These are phyloP conservation scores for Didymella keratinophila DNA, from an alignment of 2,329 filamentous ascomycete genomes.

Conservation along the genomic window DNA sequence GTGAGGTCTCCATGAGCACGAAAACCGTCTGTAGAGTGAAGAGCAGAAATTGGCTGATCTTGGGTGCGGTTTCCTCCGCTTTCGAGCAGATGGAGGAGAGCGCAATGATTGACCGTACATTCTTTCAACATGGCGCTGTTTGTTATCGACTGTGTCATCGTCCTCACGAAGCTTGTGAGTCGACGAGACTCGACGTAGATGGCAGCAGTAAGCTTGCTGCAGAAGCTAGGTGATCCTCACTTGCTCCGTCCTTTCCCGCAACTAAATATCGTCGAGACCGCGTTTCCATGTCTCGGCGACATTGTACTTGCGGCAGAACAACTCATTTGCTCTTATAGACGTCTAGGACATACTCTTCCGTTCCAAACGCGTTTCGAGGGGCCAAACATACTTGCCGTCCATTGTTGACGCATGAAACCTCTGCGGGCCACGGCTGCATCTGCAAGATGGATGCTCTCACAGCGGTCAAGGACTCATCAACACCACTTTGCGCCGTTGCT, in stretches of 20 bases:
- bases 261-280: constrained; percentile 26
- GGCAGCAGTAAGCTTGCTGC: constrained; percentile 7
- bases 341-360: constrained; percentile 18
- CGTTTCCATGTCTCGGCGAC: constrained; percentile 23
- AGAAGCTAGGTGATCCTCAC: constrained; percentile 1
- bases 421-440: no score
- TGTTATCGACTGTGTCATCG: constrained; percentile 20
- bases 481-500: background rate
- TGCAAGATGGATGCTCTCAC: background rate
- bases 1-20: constrained; percentile 62
- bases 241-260: constrained; percentile 7
- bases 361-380: constrained; percentile 24
- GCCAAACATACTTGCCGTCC: constrained; percentile 14
- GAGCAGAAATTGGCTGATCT: constrained; percentile 61
- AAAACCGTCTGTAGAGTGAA: constrained; percentile 67
- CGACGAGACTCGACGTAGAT: constrained; percentile 20
- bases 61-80: constrained; percentile 65
- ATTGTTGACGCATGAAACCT: background rate
- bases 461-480: background rate
- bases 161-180: constrained; percentile 2
- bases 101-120: constrained; percentile 68
- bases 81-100: constrained; percentile 59
- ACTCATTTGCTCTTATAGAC: constrained; percentile 21
- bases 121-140: constrained; percentile 5
- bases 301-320: constrained; percentile 25